Conservation (phyloP, 2,329 filamentous ascomycete genomes). For the Chalara sp. region DNA sequence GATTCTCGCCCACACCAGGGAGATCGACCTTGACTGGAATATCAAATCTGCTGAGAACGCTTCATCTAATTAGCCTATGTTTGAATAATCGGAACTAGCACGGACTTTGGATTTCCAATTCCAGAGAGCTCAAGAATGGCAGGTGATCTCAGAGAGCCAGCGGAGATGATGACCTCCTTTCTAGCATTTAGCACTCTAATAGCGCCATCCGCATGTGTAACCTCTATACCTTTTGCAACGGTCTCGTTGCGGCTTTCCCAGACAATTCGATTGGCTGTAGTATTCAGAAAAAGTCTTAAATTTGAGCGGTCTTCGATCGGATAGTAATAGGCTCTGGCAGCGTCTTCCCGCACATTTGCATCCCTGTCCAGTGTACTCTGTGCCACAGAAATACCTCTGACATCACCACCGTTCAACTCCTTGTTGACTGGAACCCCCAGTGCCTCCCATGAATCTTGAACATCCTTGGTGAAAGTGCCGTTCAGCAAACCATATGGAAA, state of each 20-base stretch:
- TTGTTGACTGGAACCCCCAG: constrained; percentile 7
- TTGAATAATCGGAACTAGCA: background rate
- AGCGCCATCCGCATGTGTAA: constrained; percentile 8
- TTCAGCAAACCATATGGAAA: constrained; percentile 12
- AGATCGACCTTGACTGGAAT: constrained; percentile 10
- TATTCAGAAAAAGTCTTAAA: constrained; percentile 12
- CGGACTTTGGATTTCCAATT: constrained; percentile 20
- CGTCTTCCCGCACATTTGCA: constrained; percentile 13
- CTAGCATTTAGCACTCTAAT: constrained; percentile 15
- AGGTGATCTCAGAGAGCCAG: constrained; percentile 23
- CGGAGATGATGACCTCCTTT: constrained; percentile 26
- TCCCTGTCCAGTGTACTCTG: constrained; percentile 19
- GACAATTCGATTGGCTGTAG: constrained; percentile 9
- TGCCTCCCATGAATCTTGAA: constrained; percentile 5
- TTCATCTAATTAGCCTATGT: background rate
- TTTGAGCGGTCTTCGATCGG: constrained; percentile 11
- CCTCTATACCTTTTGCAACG: constrained; percentile 32
- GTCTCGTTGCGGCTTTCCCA: constrained; percentile 5
- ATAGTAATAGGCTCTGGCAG: constrained; percentile 17
- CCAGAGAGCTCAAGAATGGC: constrained; percentile 30
- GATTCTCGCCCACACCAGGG: constrained; percentile 19
- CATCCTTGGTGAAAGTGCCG: constrained; percentile 4
- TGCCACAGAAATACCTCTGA: constrained; percentile 11
- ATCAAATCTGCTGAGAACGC: constrained; percentile 9
- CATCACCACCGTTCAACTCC: constrained; percentile 12